Evolutionary conservation across 768 basidiomycete genomes (phyloP).

Genomic region (Crassisporium funariophilum): DNA sequence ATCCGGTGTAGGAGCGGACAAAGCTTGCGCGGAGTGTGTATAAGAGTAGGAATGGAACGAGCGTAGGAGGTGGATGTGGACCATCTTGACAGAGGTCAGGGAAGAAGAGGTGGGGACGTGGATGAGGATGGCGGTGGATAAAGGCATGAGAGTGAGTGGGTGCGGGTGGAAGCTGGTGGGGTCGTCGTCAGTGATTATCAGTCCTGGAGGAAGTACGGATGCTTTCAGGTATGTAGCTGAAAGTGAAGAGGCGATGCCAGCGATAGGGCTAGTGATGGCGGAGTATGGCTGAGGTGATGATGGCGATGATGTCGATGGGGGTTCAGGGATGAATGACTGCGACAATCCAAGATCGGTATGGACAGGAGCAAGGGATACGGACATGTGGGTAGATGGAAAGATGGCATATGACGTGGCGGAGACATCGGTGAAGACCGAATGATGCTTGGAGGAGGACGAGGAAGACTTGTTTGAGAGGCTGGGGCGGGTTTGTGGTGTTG

Average conservation of each 20-base stretch:
- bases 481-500: conserved; percentile 22
- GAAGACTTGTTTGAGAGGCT: conserved; percentile 27
- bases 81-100: conserved; percentile 48
- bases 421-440: conserved; percentile 38
- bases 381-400: conserved; percentile 42
- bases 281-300: conserved; percentile 12
- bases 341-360: conserved; percentile 37
- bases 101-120: conserved; percentile 49
- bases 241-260: not conserved
- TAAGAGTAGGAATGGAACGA: conserved; percentile 39
- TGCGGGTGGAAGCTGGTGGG: conserved; percentile 25
- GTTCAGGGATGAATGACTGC: conserved; percentile 37
- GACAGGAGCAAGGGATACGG: conserved; percentile 38
- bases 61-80: conserved; percentile 65
- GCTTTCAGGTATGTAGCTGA: not conserved
- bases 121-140: conserved; percentile 59
- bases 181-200: not conserved
- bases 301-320: conserved; percentile 18
- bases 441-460: conserved; percentile 24
- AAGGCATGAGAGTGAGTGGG: conserved; percentile 51
- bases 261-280: conserved; percentile 1
- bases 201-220: not conserved
- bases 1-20: conserved; percentile 22
- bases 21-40: conserved; percentile 32
- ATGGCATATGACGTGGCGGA: conserved; percentile 55